Base-by-base conservation (phyloP, 306 rosid species). In the Mimosa pudica region DNA sequence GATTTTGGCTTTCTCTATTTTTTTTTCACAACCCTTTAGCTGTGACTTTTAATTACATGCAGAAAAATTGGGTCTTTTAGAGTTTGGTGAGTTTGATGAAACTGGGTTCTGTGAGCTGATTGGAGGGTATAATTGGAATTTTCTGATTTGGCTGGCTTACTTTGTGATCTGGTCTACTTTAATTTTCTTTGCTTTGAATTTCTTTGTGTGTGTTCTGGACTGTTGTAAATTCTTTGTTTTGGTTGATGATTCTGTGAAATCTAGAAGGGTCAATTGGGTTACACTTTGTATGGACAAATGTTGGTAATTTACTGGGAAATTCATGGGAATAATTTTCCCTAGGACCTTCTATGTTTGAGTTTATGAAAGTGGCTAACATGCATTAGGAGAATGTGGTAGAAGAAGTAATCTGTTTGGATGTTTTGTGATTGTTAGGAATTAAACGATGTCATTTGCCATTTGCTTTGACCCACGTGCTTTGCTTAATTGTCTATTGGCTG, bases 181-280 rank as follows among this genome's bases (percentile, higher is more conserved):
- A 81, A 69, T 38, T 80, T 30, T 60, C 51, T 30, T 83, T 76
- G 75, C n/a, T 30, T 76, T 78, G 74, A 14, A 14, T 75, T 83
- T 57, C 78, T 58, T 72, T 17, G 35, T 74, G 13, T 69, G 42
- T 51, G 70, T 79, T 44, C 8, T 35, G 76, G 86, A 76, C 79
- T 83, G 74, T 74, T 30, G 54, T 76, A 11, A 81, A 68, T 46
- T 85, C 75, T 30, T 24, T 2, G 4, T 46, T 45, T 68, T 82
- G 47, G 52, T 24, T 46, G 10, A 5, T 35, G 73, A 58, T 83
- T 86, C 2, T 63, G 73, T 69, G 74, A 65, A 80, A 74, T 89
- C 83, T 76, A 46, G 75, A 79, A 44, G 77, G 86, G 71, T 71
- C 71, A 46, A 20, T 79, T 75, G 77, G 85, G 83, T 57, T 44